Evolutionary conservation across 176 grass and related monocot genomes (phyloP), one percentile per base, ranked within the genome.

Genomic region (Elaeis guineensis): DNA sequence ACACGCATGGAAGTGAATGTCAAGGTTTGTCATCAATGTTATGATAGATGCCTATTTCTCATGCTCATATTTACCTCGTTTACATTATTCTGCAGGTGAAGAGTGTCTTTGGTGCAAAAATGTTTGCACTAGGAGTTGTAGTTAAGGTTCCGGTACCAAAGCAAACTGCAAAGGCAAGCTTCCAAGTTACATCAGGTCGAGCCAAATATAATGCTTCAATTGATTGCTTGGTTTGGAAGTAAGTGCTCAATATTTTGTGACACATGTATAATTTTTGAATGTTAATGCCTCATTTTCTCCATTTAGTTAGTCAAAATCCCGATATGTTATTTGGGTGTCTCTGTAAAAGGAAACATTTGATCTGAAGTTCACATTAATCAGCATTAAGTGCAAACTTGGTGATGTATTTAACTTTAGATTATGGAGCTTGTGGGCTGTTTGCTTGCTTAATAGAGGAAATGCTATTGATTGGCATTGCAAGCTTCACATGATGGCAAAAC

Each of bases 161-260:
- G 64, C 94, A 98, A 82, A 98, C 94, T 25, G 94, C 94, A 39
- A 98, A 98, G 67, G 86, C 88, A 44, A 98, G 88, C 78, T 98
- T 98, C 79, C 94, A 98, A 77, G 86, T 89, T 51, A 98, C 94
- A 22, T 80, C 84, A 69, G 88, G 94, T 78, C 91, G 89, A 89
- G 94, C 94, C 52, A 98, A 98, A 67, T 98, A 98, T 79, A 98
- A 98, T 59, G 94, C 94, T 73, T 92, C 94, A 15, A 86, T 98
- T 64, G 94, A 98, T 66, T 98, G 84, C 63, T 64, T 92, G 64
- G 94, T 98, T 65, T 98, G 94, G 94, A 98, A 92, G 94, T 98
- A 92, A 81, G 94, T 83, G 55, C 21, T 19, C 52, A 44, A 14
- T 8, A 9, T 44, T 44, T 44, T 44, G 8, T 44, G 8, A 44